Evolutionary conservation across 768 basidiomycete species (phyloP).

Genomic region (Pulveroboletus sp.): DNA sequence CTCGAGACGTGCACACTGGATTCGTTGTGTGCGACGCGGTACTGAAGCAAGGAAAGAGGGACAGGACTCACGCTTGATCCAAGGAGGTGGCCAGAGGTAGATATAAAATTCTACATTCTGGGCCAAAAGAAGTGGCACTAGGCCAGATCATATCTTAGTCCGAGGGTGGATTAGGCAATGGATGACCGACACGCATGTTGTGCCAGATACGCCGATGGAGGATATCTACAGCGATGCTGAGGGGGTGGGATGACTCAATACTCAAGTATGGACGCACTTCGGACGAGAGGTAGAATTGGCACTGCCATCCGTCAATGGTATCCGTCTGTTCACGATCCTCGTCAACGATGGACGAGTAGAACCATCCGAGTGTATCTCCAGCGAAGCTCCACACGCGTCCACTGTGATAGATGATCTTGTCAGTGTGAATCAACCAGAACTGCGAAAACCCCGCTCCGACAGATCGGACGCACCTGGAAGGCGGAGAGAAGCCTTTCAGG

Average conservation of each 20-base stretch:
- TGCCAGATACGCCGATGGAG: slow-evolving; percentile 45
- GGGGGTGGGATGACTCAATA: background rate
- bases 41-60: background rate
- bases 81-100: slow-evolving; percentile 40
- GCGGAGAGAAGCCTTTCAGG: slow-evolving; percentile 37
- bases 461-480: slow-evolving; percentile 39
- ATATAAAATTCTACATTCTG: slow-evolving; percentile 41
- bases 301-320: slow-evolving; percentile 32
- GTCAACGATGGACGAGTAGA: slow-evolving; percentile 34
- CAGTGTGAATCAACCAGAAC: background rate
- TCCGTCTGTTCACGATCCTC: slow-evolving; percentile 1
- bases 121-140: slow-evolving; percentile 57
- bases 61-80: slow-evolving; percentile 33
- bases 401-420: slow-evolving; percentile 32
- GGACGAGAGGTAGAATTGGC: slow-evolving; percentile 38
- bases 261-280: slow-evolving; percentile 8
- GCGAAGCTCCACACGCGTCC: slow-evolving; percentile 36
- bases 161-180: background rate
- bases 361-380: slow-evolving; percentile 53
- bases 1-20: slow-evolving; percentile 18
- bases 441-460: background rate
- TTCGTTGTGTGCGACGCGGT: background rate
- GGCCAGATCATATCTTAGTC: slow-evolving; percentile 15
- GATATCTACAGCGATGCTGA: slow-evolving; percentile 37
- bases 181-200: slow-evolving; percentile 44